These are phyloP conservation scores for Cercospora zeina DNA, from an alignment of 2,329 filamentous ascomycete genomes.

Conservation along the genomic window DNA sequence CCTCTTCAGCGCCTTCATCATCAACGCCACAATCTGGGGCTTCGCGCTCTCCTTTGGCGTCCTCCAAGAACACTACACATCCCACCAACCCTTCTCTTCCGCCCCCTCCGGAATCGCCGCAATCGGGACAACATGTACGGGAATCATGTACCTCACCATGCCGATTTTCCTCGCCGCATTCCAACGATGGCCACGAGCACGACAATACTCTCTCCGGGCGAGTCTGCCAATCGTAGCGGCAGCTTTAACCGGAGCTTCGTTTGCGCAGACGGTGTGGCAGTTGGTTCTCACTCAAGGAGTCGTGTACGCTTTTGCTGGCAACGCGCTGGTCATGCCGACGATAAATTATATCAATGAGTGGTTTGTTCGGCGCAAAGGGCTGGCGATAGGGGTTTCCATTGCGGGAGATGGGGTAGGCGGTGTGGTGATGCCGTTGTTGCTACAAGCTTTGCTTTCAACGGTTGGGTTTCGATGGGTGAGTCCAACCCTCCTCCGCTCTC, in stretches of 20 bases:
- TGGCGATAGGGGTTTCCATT: conserved; percentile 54
- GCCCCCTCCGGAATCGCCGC: conserved; percentile 43
- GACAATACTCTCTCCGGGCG: conserved; percentile 32
- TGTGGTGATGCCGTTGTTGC: conserved; percentile 48
- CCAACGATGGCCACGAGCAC: conserved; percentile 40
- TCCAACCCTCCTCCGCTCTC: background rate
- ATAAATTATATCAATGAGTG: conserved; percentile 28
- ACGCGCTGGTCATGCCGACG: conserved; percentile 26
- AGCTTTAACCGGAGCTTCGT: conserved; percentile 42
- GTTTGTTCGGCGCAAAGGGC: conserved; percentile 43
- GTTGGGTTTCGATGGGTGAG: conserved; percentile 43
- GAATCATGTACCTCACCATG: conserved; percentile 50
- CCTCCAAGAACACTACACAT: conserved; percentile 36
- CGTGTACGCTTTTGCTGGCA: conserved; percentile 39
- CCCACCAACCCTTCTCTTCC: conserved; percentile 29
- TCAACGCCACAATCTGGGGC: conserved; percentile 36
- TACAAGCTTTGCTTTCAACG: conserved; percentile 46
- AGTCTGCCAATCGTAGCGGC: conserved; percentile 43
- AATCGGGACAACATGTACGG: conserved; percentile 47
- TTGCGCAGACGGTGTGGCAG: conserved; percentile 42
- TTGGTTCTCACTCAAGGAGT: conserved; percentile 46
- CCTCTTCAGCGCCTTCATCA: conserved; percentile 47
- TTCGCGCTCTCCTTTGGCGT: conserved; percentile 39
- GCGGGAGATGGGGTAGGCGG: conserved; percentile 50
- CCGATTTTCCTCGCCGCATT: conserved; percentile 45